Percentiles rank a stretch among this genome's conserved stretches.
These are phyloP conservation scores for Suhomyces maxii DNA, from an alignment of 1,139 yeast species.

Conservation along the genomic window DNA sequence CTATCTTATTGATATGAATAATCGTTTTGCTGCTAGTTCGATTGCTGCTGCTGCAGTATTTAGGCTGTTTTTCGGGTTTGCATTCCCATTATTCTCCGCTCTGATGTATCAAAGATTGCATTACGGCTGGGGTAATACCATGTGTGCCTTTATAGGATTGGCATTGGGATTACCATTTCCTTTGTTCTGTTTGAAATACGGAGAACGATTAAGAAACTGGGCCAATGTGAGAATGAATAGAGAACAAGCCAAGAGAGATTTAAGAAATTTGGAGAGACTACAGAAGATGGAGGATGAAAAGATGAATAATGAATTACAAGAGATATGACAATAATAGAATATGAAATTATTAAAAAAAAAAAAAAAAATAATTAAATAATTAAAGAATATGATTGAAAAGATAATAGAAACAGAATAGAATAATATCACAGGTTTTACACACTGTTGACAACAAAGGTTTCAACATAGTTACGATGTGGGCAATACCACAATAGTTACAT, in stretches of 20 bases:
- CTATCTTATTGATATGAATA: constrained; percentile 65
- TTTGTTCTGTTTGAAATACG: constrained; percentile 52
- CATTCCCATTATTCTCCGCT: constrained; percentile 51
- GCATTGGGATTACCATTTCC: constrained; percentile 67
- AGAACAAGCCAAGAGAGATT: constrained; percentile 43
- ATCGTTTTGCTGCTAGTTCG: constrained; percentile 59
- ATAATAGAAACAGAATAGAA: neutral
- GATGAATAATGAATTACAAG: neutral
- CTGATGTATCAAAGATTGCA: constrained; percentile 46
- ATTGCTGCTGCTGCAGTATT: constrained; percentile 65
- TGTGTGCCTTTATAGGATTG: constrained; percentile 56
- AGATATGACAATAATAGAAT: neutral
- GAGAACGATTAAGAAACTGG: constrained; percentile 57
- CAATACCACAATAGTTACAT: no score
- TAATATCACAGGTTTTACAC: neutral
- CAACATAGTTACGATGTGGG: no score
- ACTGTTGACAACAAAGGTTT: neutral
- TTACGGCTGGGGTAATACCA: constrained; percentile 68
- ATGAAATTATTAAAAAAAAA: no score
- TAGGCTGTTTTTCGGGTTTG: constrained; percentile 57
- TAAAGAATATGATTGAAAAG: no score
- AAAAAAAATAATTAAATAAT: no score
- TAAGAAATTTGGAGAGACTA: constrained; percentile 30
- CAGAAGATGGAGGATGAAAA: constrained; percentile 13
- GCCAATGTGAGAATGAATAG: constrained; percentile 48